Percentiles rank a stretch among this genome's conserved stretches.
These are phyloP conservation scores for Magnusiomyces sp. DNA, from an alignment of 1,139 yeast genomes.

Conservation along the genomic window DNA sequence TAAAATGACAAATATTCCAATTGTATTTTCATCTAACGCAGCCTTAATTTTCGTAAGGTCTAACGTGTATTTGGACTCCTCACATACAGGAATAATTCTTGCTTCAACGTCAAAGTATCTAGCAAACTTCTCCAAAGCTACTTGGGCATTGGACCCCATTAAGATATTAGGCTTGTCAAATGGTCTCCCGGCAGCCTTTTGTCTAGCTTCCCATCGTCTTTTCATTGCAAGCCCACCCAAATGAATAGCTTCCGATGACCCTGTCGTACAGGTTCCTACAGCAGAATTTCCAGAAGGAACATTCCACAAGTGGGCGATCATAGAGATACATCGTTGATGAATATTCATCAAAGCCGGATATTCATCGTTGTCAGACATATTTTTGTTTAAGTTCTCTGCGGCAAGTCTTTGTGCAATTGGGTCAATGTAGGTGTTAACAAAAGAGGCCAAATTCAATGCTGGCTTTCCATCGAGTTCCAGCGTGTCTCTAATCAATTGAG, in stretches of 20 bases:
- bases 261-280: slow-evolving; percentile 87
- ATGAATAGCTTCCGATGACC: slow-evolving; percentile 90
- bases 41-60: slow-evolving; percentile 10
- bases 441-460: slow-evolving; percentile 75
- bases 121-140: slow-evolving; percentile 89
- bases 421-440: slow-evolving; percentile 68
- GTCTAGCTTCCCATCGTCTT: slow-evolving; percentile 72
- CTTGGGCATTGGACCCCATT: slow-evolving; percentile 95
- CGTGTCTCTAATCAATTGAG: slow-evolving; percentile 61
- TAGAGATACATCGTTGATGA: slow-evolving; percentile 75
- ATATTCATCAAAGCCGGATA: slow-evolving; percentile 78
- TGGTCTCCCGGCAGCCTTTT: slow-evolving; percentile 52
- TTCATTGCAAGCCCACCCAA: slow-evolving; percentile 89
- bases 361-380: slow-evolving; percentile 88
- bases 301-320: slow-evolving; percentile 73
- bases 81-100: slow-evolving; percentile 59
- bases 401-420: slow-evolving; percentile 46
- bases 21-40: slow-evolving; percentile 46
- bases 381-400: slow-evolving; percentile 68
- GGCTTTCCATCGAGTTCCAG: slow-evolving; percentile 79
- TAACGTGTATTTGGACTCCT: slow-evolving; percentile 47
- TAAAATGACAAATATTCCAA: slow-evolving; percentile 79
- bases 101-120: slow-evolving; percentile 88
- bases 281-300: slow-evolving; percentile 52
- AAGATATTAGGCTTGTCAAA: slow-evolving; percentile 68